Evolutionary conservation across 345 rosid species (phyloP), one percentile per base, ranked within the genome.

Genomic region (Eucalyptus fibrosa): DNA sequence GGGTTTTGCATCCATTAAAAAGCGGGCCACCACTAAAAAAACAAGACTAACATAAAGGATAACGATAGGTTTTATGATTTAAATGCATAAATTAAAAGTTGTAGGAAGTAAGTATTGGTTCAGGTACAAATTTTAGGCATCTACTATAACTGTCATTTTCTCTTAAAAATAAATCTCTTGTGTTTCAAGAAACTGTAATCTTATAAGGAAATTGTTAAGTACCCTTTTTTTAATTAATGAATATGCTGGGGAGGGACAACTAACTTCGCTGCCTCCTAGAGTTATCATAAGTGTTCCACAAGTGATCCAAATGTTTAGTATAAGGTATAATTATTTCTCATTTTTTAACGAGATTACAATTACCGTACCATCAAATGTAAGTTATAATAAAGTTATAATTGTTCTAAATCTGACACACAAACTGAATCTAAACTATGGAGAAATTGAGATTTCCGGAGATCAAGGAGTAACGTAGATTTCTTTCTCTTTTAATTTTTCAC

Each of bases 371-470:
- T 10, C 23, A 32, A 17, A 28, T 12, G 15, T 28, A 28, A 28
- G 8, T 28, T 26, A 7, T 30, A 28, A 60, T 13, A n/a, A 65
- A 17, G 3, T 18, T 34, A 32, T 4, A 3, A 17, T 32, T 69
- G 2, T 69, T 69, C 1, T 8, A 69, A 2, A n/a, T n/a, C 1
- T 8, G 1, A 69, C 24, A 32, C 7, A 4, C 12, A 9, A 32
- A 34, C 2, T 69, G 0, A 69, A 69, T 18, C 2, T 32, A 16
- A 37, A 17, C 1, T 2, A 69, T 0, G 3, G 2, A 32, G 12
- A 12, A n/a, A n/a, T 65, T 3, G 0, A 32, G 7, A 32, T 69
- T 69, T 69, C 1, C 2, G 1, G 7, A 69, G 6, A 69, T 32
- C 23, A 69, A 69, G 2, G 12, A 69, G 24, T 3, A 69, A 32